Evolutionary conservation across 345 rosid genomes (phyloP), one percentile per base, ranked within the genome.

Genomic region (Trapa incisa): DNA sequence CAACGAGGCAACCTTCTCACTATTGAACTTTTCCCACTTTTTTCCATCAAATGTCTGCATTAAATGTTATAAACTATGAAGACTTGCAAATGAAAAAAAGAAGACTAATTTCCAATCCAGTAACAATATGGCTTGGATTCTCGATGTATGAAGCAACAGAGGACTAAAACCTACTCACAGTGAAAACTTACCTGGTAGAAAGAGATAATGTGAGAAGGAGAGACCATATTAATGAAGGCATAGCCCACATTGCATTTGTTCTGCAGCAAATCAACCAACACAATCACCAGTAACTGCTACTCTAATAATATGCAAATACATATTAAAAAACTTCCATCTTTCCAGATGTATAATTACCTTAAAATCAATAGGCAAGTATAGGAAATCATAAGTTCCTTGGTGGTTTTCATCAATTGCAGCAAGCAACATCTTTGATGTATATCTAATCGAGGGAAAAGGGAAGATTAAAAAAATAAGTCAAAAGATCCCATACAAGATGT

Each of bases 181-280:
- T 16, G 54, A 37, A 67, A 60, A 11, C n/a, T 72, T 48, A 93
- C 98, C 93, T 88, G 84, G 47, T 83, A 87, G 81, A 94, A 88
- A 74, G 96, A 85, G 75, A 91, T 78, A 32, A 94, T 89, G 79
- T 83, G 97, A 15, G 87, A 77, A 57, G 99, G 91, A 73, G 96
- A 91, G 68, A 87, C 74, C 97, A 94, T 87, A 73, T 94, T 94
- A 83, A 91, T 82, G 74, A 94, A 93, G 47, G 99, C 97, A 58
- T 94, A 86, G 29, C 99, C 99, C 82, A 89, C 96, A 70, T 94
- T 94, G 85, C 99, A 94, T 67, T 94, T 94, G 81, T 94, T 94
- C 97, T 94, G 95, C 85, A 85, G 48, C 68, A 64, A 70, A 1
- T 71, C 68, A 12, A 58, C 37, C 37, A 58, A 29, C 63, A 58